Conservation (phyloP, 169 alveolate species). For the Babesia divergens region DNA sequence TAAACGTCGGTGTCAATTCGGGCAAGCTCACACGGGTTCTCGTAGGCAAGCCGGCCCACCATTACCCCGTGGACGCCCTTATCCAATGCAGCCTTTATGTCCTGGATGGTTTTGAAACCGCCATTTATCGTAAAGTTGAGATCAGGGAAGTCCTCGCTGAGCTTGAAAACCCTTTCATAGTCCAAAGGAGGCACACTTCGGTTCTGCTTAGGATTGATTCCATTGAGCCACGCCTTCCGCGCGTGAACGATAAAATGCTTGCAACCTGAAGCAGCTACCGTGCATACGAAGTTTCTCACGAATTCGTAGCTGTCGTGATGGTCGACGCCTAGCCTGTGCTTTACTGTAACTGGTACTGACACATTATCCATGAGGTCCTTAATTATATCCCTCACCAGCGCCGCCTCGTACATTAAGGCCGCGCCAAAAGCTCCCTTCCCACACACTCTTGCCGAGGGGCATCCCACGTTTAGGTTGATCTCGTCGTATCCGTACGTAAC, state of each 20-base stretch:
- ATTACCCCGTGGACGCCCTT: constrained; percentile 76
- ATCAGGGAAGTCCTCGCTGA: constrained; percentile 86
- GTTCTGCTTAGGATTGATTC: constrained; percentile 90
- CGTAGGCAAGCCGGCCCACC: constrained; percentile 83
- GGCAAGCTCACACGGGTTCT: constrained; percentile 75
- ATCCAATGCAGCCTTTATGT: constrained; percentile 64
- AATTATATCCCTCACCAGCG: constrained; percentile 83
- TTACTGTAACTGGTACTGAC: constrained; percentile 88
- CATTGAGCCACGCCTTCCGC: constrained; percentile 90
- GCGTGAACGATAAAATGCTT: constrained; percentile 91
- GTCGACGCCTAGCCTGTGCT: constrained; percentile 94
- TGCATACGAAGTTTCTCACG: constrained; percentile 74
- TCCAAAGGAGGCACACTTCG: constrained; percentile 90
- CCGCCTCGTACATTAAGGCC: constrained; percentile 90
- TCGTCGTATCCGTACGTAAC: constrained; percentile 88
- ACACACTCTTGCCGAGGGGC: constrained; percentile 90
- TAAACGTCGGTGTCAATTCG: constrained; percentile 73
- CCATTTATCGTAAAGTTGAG: constrained; percentile 90
- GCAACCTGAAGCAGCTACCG: constrained; percentile 84
- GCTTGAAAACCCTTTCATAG: constrained; percentile 85
- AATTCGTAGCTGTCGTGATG: constrained; percentile 82
- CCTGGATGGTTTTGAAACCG: constrained; percentile 80
- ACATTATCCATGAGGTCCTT: constrained; percentile 51
- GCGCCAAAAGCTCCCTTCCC: constrained; percentile 95
- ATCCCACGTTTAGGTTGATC: constrained; percentile 91